Base-by-base conservation (phyloP, 208 protist species). In the Trypanosoma theileri region DNA sequence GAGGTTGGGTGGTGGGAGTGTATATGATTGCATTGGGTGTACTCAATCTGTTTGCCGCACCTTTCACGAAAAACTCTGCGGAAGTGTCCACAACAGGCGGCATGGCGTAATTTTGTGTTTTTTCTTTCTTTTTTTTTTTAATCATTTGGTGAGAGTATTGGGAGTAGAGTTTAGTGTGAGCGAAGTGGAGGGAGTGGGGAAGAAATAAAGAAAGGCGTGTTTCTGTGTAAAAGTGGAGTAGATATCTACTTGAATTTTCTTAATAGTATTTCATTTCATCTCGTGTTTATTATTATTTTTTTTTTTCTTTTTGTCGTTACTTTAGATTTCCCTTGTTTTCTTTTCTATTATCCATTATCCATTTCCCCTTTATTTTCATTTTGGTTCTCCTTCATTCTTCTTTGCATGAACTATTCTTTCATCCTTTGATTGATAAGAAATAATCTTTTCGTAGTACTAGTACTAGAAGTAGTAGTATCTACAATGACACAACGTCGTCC, bases 1-100 rank as follows among this genome's bases (percentile, higher is more conserved):
- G 75, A 8, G 83, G 83, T 1, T 91, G 80, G 80, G 44, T 91
- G 2, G 72, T 91, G 0, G 88, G 85, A 11, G 75, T 81, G 7
- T 88, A 80, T 54, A 71, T 88, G 28, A 69, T 94, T 40, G 79
- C 73, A 0, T 41, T 89, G 4, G 83, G 85, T 17, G 62, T 85
- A 4, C n/a, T 89, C 41, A 88, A 85, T 63, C 40, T 91, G 0
- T n/a, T 75, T 22, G 58, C 74, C 0, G 51, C 50, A n/a, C 86
- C 77, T 63, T 58, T 80, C 22, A 59, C 68, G 4, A 57, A 40
- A 6, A 35, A 35, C 1, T 35, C 28, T 6, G 1, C 28, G 1
- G 28, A 35, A 8, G 6, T 35, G 28, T 8, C 28, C 4, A 35
- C 28, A 35, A 35, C 28, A 35, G 6, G 28, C 6, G 6, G 6